Base-by-base conservation (phyloP, 2,329 filamentous ascomycete genomes). In the Teratosphaeria gauchensis region DNA sequence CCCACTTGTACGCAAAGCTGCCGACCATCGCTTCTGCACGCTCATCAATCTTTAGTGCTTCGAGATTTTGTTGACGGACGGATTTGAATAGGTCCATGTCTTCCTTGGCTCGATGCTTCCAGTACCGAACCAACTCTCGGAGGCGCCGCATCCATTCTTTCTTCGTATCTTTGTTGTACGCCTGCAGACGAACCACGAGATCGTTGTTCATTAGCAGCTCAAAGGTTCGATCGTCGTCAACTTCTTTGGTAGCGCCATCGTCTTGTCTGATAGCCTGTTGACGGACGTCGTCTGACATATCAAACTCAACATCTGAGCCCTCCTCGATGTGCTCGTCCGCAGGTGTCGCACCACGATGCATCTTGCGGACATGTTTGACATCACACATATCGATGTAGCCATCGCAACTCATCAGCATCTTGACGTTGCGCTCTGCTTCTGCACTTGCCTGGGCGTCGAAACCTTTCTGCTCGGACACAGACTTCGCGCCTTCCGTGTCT, bases 1-100 rank as follows among this genome's bases (percentile, higher is more conserved):
- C 85, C 85, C 85, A 88, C 65, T 87, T 87, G 63, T 78, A 76
- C 0, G 84, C 84, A 66, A 84, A 87, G 65, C 86, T 84, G 9
- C 84, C 85, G n/a, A 87, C 72, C 51, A 81, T 73, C 0, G 85
- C 84, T 70, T 88, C 85, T 63, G 81, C 77, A 63, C 84, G 81
- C 67, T 88, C 85, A 66, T 87, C 84, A 58, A 88, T 84, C 55
- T 82, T 80, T 55, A 88, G 75, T 5, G 78, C 73, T 51, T 80
- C 75, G 33, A 87, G 76, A 62, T 88, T 88, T 56, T 78, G 77
- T 56, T 77, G 74, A 21, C 84, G 79, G 4, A 83, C 78, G 1
- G 74, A 71, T 63, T 85, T 84, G 66, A 83, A 79, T 28, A 84
- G 78, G 11, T 75, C 73, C 60, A 84, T 78, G 65, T 88, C 85